A percentile compares a stretch with the other conserved stretches of the same genome.
Conservation (phyloP, 2,329 filamentous ascomycete species). For the Pezicula neosporulosa region DNA sequence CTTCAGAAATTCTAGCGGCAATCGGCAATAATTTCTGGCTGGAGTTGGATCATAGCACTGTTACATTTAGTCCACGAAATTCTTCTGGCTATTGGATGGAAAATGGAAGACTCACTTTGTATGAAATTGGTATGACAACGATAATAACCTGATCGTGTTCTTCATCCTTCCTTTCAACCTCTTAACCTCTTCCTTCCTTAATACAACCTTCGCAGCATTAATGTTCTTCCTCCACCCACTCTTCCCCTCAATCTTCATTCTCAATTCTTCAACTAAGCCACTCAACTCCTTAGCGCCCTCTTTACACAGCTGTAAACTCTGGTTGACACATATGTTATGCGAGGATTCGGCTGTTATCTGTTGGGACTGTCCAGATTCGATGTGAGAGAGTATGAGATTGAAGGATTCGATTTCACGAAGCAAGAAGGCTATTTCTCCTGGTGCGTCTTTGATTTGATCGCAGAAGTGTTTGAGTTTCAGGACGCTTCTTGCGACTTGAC, state of each 20-base stretch:
- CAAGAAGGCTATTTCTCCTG: too few species aligned
- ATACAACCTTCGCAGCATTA: slow-evolving; percentile 3
- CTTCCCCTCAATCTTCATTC: slow-evolving; percentile 3
- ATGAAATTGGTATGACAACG: slow-evolving; percentile 5
- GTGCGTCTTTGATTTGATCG: slow-evolving; percentile 11
- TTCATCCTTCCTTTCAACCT: slow-evolving; percentile 7
- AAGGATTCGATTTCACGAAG: too few species aligned
- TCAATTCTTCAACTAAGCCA: not conserved
- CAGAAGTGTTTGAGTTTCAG: slow-evolving; percentile 13
- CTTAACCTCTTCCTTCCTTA: slow-evolving; percentile 9
- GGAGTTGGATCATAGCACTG: slow-evolving; percentile 7
- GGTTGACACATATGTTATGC: not conserved
- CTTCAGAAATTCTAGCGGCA: slow-evolving; percentile 1
- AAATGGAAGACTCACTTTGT: not conserved
- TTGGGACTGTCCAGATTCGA: slow-evolving; percentile 6
- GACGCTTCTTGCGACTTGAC: slow-evolving; percentile 4
- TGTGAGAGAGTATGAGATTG: slow-evolving; percentile 3
- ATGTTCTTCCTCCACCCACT: not conserved
- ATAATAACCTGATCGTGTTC: slow-evolving; percentile 2
- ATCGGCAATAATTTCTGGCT: slow-evolving; percentile 12
- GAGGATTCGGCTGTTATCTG: slow-evolving; percentile 1
- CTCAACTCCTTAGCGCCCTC: slow-evolving; percentile 3
- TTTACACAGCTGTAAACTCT: slow-evolving; percentile 7
- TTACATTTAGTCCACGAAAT: not conserved
- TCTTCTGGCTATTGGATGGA: not conserved